These are phyloP conservation scores for Candida namnaoensis DNA, from an alignment of 805 yeast genomes.

Conservation along the genomic window DNA sequence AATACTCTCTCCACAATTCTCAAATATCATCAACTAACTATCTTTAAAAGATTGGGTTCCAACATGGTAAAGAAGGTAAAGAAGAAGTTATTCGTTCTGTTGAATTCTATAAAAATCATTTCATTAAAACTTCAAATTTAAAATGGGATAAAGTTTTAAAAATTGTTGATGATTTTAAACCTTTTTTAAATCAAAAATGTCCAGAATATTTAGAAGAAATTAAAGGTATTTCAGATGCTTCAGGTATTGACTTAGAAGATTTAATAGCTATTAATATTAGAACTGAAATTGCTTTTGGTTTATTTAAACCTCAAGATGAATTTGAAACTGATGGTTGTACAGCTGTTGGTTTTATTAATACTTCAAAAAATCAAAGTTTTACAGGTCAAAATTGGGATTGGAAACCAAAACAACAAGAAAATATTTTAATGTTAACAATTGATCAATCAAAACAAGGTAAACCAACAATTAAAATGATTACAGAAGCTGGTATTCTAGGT, in stretches of 20 bases:
- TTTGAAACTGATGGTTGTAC: constrained; percentile 23
- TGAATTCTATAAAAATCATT: constrained; percentile 15
- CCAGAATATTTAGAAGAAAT: constrained; percentile 22
- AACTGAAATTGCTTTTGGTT: constrained; percentile 24
- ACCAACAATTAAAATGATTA: constrained; percentile 19
- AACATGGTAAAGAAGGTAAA: constrained; percentile 19
- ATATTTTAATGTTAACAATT: constrained; percentile 19
- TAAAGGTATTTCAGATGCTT: constrained; percentile 24
- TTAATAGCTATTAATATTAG: constrained; percentile 24
- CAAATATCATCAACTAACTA: too few relatives aligned
- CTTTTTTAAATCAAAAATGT: constrained; percentile 13
- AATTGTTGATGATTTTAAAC: constrained; percentile 13
- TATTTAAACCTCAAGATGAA: constrained; percentile 2
- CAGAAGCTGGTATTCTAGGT: constrained; percentile 28
- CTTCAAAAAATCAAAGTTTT: too few relatives aligned
- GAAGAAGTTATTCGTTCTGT: constrained; percentile 16
- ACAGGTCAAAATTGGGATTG: not conserved
- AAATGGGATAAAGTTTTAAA: constrained; percentile 17
- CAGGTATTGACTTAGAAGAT: constrained; percentile 18
- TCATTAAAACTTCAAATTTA: not conserved
- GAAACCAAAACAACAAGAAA: constrained; percentile 13
- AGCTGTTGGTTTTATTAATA: constrained; percentile 9
- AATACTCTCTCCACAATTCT: too few relatives aligned
- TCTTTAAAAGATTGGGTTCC: constrained; percentile 14
- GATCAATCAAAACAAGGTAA: constrained; percentile 7